These are phyloP conservation scores for Adiantum capillusveneris DNA, from an alignment of 75 land plant species.

Conservation along the genomic window DNA sequence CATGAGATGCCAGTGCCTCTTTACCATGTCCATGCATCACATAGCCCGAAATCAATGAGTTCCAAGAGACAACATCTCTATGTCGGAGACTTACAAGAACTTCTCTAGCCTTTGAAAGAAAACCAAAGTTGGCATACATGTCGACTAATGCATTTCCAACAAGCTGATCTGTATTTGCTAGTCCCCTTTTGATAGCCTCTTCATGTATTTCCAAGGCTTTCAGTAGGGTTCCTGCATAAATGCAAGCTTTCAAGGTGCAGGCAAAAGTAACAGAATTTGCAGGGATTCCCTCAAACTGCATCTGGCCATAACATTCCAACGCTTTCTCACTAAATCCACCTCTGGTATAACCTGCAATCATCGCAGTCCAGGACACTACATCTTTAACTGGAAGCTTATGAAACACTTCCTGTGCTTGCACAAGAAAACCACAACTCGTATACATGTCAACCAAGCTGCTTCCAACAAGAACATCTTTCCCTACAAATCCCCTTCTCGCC, in stretches of 20 bases:
- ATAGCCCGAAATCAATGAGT: conserved; percentile 50
- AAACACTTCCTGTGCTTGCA: conserved; percentile 44
- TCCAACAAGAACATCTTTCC: conserved; percentile 25
- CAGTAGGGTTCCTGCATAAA: background rate
- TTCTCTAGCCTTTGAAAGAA: background rate
- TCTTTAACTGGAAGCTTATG: conserved; percentile 26
- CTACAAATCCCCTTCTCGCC: conserved; percentile 25
- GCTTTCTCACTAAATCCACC: conserved; percentile 6
- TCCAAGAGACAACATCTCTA: conserved; percentile 66
- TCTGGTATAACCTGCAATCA: conserved; percentile 10
- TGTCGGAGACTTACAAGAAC: background rate
- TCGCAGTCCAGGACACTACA: conserved; percentile 8
- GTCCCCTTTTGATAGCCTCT: background rate
- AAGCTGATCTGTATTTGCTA: background rate
- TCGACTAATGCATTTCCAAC: background rate
- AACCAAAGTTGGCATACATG: conserved; percentile 3
- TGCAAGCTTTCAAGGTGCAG: conserved; percentile 3
- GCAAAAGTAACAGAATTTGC: conserved; percentile 7
- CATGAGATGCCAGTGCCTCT: conserved; percentile 36
- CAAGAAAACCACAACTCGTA: conserved; percentile 40
- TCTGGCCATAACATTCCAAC: background rate
- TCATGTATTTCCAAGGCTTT: background rate
- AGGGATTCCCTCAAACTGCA: background rate
- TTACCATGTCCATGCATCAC: conserved; percentile 29
- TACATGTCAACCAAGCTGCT: conserved; percentile 63